Evolutionary conservation across 2,329 filamentous ascomycete genomes (phyloP).

Genomic region (Monilinia vaccinii-corymbosi): DNA sequence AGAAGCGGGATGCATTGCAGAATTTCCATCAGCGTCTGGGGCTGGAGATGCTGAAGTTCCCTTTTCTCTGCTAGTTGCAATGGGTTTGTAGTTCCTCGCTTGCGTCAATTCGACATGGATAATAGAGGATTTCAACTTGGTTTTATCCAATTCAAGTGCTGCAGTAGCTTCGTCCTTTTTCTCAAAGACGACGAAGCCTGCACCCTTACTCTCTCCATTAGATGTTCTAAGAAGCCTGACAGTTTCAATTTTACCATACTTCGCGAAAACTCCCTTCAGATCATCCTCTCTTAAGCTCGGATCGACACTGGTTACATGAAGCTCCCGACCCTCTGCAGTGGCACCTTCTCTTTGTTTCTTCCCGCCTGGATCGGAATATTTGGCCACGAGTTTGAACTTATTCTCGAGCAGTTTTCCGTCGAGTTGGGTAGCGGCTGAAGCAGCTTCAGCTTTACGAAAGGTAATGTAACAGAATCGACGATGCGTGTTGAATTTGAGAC

Average conservation of each 20-base stretch:
- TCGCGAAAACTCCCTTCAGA: constrained; percentile 59
- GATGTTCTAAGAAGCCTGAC: constrained; percentile 63
- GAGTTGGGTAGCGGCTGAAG: constrained; percentile 62
- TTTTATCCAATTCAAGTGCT: constrained; percentile 59
- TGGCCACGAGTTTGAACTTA: constrained; percentile 60
- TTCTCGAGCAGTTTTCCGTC: constrained; percentile 63
- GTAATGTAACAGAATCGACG: constrained; percentile 94
- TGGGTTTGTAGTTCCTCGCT: constrained; percentile 46
- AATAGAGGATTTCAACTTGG: constrained; percentile 58
- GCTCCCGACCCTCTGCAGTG: constrained; percentile 76
- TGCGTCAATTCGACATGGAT: constrained; percentile 56
- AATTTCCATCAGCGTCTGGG: constrained; percentile 28
- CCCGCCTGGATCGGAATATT: constrained; percentile 73
- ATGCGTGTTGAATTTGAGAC: constrained; percentile 77
- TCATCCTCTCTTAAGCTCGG: constrained; percentile 55
- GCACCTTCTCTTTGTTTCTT: constrained; percentile 75
- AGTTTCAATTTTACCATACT: constrained; percentile 66
- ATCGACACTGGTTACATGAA: constrained; percentile 67
- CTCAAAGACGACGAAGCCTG: constrained; percentile 70
- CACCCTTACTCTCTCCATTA: constrained; percentile 63
- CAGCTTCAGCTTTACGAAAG: constrained; percentile 62
- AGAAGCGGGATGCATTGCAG: constrained; percentile 25
- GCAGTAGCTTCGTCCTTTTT: constrained; percentile 61
- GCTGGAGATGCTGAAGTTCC: constrained; percentile 29
- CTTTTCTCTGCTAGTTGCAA: constrained; percentile 36